phyloP scores from a whole-genome alignment of 2,329 filamentous ascomycete species.

The Pseudogymnoascus sp. region DNA sequence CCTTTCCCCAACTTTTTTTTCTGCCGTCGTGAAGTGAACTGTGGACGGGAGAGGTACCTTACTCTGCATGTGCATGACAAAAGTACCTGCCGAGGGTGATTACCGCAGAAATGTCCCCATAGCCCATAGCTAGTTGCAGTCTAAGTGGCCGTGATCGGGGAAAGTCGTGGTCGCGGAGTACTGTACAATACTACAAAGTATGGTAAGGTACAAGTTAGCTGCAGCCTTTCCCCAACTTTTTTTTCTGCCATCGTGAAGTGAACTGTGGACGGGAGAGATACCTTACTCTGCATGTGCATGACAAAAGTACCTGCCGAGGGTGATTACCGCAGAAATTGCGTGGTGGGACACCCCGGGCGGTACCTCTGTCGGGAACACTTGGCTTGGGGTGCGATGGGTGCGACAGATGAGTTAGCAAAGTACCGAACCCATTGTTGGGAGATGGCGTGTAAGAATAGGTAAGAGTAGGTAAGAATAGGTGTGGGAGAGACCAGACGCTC shows the following conservation, averaged over 20 bases:
- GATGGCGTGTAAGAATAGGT: neutral
- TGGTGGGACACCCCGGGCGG: neutral
- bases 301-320: neutral
- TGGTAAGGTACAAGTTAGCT: neutral
- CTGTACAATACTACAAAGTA: neutral
- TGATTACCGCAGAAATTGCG: neutral
- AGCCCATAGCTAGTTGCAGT: no score
- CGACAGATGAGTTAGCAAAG: neutral
- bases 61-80: neutral
- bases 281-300: neutral
- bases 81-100: neutral
- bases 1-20: neutral
- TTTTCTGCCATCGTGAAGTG: neutral
- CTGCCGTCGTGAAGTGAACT: neutral
- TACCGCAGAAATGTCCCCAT: neutral
- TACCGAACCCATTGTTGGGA: neutral
- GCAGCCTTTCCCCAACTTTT: neutral
- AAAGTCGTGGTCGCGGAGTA: neutral
- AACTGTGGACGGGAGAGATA: neutral
- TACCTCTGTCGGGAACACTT: neutral
- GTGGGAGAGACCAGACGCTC: neutral
- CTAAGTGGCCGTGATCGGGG: neutral
- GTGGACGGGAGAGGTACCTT: neutral
- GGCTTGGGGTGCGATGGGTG: neutral
- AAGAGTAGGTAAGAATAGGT: no score